Conservation (phyloP, 495 filamentous ascomycete genomes). For the Tuber aestivum region DNA sequence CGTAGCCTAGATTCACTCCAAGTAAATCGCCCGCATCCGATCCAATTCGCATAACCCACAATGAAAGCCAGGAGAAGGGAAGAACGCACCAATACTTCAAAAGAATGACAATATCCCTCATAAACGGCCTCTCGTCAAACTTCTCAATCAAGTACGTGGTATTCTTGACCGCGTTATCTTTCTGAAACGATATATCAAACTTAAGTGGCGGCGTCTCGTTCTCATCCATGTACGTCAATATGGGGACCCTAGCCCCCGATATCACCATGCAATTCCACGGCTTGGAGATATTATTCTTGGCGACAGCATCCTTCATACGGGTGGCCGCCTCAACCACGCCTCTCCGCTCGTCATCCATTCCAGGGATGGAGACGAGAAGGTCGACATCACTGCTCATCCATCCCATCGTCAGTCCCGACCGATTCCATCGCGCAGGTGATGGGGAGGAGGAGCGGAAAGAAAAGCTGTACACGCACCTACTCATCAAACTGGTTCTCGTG, state of each 20-base stretch:
- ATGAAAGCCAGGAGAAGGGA: background rate
- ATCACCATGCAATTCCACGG: background rate
- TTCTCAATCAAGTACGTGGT: slow-evolving; percentile 24
- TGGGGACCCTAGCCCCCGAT: slow-evolving; percentile 22
- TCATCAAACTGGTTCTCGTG: slow-evolving; percentile 24
- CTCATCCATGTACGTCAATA: slow-evolving; percentile 25
- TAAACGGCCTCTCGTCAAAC: slow-evolving; percentile 27
- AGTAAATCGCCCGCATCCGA: background rate
- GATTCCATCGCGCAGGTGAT: background rate
- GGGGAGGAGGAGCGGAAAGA: too few species aligned
- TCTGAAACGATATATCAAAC: slow-evolving; percentile 30
- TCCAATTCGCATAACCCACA: background rate
- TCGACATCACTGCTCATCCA: slow-evolving; percentile 28
- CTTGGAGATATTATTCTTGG: background rate
- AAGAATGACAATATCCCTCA: slow-evolving; percentile 30
- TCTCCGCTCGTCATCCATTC: background rate
- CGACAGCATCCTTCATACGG: slow-evolving; percentile 6
- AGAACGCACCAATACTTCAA: slow-evolving; percentile 31
- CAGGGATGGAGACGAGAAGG: slow-evolving; percentile 27
- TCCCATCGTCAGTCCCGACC: background rate
- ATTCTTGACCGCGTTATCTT: slow-evolving; percentile 19
- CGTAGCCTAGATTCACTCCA: slow-evolving; percentile 18
- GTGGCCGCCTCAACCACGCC: slow-evolving; percentile 8
- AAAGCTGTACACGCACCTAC: slow-evolving; percentile 13
- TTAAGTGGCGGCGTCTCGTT: background rate